Percentiles rank a stretch among this genome's conserved stretches.
Conservation (phyloP, 2,329 filamentous ascomycete genomes). For the Setomelanomma holmii region DNA sequence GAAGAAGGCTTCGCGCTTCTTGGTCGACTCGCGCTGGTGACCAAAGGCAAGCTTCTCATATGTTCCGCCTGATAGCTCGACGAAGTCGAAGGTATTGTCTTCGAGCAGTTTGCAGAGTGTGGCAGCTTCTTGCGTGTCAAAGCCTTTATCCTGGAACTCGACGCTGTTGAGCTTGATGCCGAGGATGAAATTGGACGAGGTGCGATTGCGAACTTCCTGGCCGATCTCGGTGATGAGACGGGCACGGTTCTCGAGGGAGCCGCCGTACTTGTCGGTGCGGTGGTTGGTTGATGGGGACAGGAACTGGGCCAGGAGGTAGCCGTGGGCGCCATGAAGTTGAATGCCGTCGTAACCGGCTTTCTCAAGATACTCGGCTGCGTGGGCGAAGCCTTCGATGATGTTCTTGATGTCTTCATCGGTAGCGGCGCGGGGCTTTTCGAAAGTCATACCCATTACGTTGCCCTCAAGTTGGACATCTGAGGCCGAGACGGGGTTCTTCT, state of each 20-base stretch:
- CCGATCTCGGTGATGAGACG: conserved; percentile 52
- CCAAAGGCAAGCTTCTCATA: conserved; percentile 62
- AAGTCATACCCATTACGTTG: conserved; percentile 54
- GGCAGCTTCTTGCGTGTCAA: conserved; percentile 59
- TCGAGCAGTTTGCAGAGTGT: conserved; percentile 59
- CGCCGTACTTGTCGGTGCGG: conserved; percentile 55
- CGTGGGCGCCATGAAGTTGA: conserved; percentile 55
- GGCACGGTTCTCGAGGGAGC: conserved; percentile 52
- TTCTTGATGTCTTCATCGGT: conserved; percentile 62
- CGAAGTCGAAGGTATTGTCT: conserved; percentile 61
- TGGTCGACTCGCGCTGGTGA: conserved; percentile 62
- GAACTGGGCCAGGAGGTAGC: conserved; percentile 57
- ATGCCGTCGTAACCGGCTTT: conserved; percentile 67
- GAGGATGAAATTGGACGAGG: conserved; percentile 52
- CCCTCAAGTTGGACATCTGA: conserved; percentile 50
- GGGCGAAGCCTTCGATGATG: conserved; percentile 66
- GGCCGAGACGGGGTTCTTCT: conserved; percentile 60
- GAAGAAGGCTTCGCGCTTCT: conserved; percentile 66
- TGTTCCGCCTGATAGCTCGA: conserved; percentile 67
- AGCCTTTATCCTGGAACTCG: conserved; percentile 62
- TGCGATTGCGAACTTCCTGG: conserved; percentile 46
- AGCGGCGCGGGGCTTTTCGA: conserved; percentile 62
- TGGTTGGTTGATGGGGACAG: conserved; percentile 52
- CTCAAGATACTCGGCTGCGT: conserved; percentile 67
- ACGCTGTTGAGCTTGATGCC: conserved; percentile 67